Evolutionary conservation across 352 stramenopile genomes (phyloP), one percentile per base, ranked within the genome.

Genomic region (Phytophthora podocarpi): DNA sequence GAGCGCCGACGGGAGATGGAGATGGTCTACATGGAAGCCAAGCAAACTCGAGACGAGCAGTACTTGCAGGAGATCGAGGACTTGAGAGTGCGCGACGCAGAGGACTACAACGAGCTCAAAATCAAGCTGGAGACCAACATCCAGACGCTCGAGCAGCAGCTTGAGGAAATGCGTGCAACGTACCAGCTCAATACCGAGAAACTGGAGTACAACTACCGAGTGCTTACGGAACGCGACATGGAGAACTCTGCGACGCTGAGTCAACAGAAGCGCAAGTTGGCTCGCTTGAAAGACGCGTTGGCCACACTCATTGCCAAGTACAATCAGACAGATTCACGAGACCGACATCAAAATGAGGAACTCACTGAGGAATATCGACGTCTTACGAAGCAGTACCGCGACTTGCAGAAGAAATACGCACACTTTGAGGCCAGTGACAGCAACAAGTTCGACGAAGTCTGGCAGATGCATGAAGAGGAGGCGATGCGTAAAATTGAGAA

Each of bases 161-260:
- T 98, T 20, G 93, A 98, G 67, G 92, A 98, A 42, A 98, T 98
- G 90, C 83, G 92, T 16, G 90, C 93, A 1, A 98, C 92, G 24
- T 98, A 98, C 66, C 90, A 97, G 61, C 87, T 98, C 54, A 98
- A 98, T 62, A 98, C 93, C 8, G 95, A 98, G 58, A 98, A 98
- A 64, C 84, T 98, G 45, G 95, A 98, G 73, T 98, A 98, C 75
- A 98, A 98, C 62, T 98, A 98, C 72, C 81, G 93, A 21, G 92
- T 98, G 7, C 79, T 98, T 9, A 98, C 89, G 0, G 94, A 98
- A 56, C 78, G 92, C 13, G 94, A 98, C 57, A 97, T 97, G 83
- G 95, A 98, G 48, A 98, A 98, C 74, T 97, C 85, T 28, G 90
- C 85, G 16, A 98, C 90, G 9, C 59, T 98, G 21, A 87, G 76